Conservation (phyloP, 176 grass and related monocot species). For the Oryza coarctata region DNA sequence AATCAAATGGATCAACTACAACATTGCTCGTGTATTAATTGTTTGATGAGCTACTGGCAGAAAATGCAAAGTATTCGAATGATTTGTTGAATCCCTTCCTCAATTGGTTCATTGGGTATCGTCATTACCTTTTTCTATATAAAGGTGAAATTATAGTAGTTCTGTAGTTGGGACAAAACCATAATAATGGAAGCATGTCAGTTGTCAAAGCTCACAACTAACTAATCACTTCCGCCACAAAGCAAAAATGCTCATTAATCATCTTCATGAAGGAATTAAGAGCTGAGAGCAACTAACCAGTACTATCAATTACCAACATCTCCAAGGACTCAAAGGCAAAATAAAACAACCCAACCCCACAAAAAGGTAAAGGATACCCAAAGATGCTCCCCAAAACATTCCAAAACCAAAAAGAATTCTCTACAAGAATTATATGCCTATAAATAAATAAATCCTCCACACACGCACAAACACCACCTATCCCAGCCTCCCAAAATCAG, state of each 20-base stretch:
- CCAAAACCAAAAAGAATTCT: not conserved
- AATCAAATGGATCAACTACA: too few relatives aligned
- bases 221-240: not conserved
- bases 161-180: not conserved
- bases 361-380: slow-evolving; percentile 1
- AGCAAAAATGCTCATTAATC: not conserved
- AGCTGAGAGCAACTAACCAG: not conserved
- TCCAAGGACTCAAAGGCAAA: not conserved
- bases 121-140: not conserved
- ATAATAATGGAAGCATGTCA: not conserved
- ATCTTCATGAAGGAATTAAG: not conserved
- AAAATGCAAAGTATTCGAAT: not conserved
- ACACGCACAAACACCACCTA: not conserved
- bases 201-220: not conserved
- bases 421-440: too few relatives aligned
- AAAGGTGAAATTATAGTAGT: not conserved
- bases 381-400: too few relatives aligned
- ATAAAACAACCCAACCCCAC: not conserved
- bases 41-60: too few relatives aligned
- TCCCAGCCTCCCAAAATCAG: slow-evolving; percentile 25
- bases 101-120: not conserved
- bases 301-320: not conserved
- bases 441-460: slow-evolving; percentile 34
- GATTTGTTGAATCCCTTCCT: not conserved
- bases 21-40: too few relatives aligned